Conservation (phyloP, 1,139 yeast species). For the Debaryomyces sp. region DNA sequence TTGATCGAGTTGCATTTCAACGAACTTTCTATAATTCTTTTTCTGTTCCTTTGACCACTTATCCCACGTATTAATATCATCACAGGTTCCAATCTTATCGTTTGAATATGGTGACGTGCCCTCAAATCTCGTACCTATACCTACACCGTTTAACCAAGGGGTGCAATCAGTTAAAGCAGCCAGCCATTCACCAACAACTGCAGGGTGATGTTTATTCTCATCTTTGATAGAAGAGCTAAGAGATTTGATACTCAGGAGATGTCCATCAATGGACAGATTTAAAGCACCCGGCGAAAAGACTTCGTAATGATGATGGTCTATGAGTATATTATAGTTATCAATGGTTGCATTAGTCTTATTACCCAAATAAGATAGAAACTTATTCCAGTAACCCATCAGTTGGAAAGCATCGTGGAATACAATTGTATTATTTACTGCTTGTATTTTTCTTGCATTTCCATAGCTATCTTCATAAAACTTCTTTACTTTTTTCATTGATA, state of each 20-base stretch:
- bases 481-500: conserved; percentile 39
- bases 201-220: conserved; percentile 47
- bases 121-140: conserved; percentile 60
- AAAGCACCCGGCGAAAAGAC: conserved; percentile 52
- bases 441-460: conserved; percentile 34
- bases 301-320: conserved; percentile 70
- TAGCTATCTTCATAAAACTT: conserved; percentile 47
- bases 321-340: conserved; percentile 44
- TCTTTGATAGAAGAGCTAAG: conserved; percentile 38
- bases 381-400: conserved; percentile 53
- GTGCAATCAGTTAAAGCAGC: conserved; percentile 70
- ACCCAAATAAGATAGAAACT: conserved; percentile 35
- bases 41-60: conserved; percentile 40
- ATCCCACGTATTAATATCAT: conserved; percentile 30
- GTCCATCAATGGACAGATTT: conserved; percentile 37
- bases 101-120: conserved; percentile 45
- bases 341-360: conserved; percentile 16
- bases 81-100: conserved; percentile 34
- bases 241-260: conserved; percentile 36
- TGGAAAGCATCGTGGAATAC: conserved; percentile 64
- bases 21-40: conserved; percentile 52
- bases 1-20: conserved; percentile 35
- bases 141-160: conserved; percentile 65
- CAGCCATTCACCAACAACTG: conserved; percentile 65
- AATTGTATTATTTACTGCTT: conserved; percentile 45